Evolutionary conservation across 371 early-diverging fungal genomes (phyloP), one percentile per base, ranked within the genome.

Genomic region (Lichtheimia ornata): DNA sequence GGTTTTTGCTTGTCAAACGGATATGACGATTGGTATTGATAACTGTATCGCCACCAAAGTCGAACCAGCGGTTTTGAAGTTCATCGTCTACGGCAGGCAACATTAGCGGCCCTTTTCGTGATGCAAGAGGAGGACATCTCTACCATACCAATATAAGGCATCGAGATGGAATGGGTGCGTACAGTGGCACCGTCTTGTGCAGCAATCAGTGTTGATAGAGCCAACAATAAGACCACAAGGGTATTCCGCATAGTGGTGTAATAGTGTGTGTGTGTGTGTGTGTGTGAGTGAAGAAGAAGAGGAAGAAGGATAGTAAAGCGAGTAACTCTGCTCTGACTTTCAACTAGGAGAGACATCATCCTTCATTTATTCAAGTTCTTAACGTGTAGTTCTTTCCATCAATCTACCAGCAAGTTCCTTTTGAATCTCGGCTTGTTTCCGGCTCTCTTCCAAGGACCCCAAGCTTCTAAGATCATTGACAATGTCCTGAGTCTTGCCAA

Each of bases 401-500:
- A 91, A 78, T 72, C 88, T 82, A 35, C 84, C 80, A 25, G 90
- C 82, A 57, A 93, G 76, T 66, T 91, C 91, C 58, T 82, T 76
- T 65, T 92, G 92, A 53, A 93, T 74, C 13, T 82, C 82, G 30
- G 84, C 85, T 53, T 92, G 89, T 56, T 77, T 81, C 61, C 72
- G 77, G 47, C 78, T 73, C 61, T 91, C 92, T 35, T 80, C 79
- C 61, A 96, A 67, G 5, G 92, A 88, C 5, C 87, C 80, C 14
- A 89, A 74, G 28, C 91, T 90, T 54, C 98, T 79, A 60, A 98
- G 75, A 56, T 95, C 95, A 64, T 97, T 97, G 58, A 94, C 92
- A 62, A 97, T 94, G 64, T 97, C 97, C 69, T 90, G 93, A 4
- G 97, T 97, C 77, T 98, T 98, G 41, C 96, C 94, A 78, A 98